Conservation (phyloP, 2,329 filamentous ascomycete genomes). For the Cercospora sp. region DNA sequence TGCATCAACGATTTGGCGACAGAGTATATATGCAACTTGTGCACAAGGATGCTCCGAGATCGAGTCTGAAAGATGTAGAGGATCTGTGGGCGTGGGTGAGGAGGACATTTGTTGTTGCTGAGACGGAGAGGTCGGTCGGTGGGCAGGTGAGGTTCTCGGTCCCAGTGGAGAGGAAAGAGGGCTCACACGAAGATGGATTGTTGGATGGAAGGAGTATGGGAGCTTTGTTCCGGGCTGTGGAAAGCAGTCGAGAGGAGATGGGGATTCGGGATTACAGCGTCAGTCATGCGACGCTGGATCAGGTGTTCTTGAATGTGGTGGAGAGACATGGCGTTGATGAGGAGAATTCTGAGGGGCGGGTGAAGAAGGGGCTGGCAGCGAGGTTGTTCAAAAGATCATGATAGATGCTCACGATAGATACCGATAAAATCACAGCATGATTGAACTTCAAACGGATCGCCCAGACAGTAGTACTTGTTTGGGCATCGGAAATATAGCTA, state of each 20-base stretch:
- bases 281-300: constrained; percentile 78
- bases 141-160: constrained; percentile 77
- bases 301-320: constrained; percentile 83
- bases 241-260: constrained; percentile 65
- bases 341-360: constrained; percentile 14
- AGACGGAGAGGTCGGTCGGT: constrained; percentile 70
- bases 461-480: not conserved
- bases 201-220: constrained; percentile 24
- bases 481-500: not conserved
- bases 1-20: constrained; percentile 72
- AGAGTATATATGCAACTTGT: constrained; percentile 71
- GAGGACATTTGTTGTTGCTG: constrained; percentile 60
- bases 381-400: not conserved
- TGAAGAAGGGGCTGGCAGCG: not conserved
- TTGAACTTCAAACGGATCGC: not conserved
- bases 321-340: constrained; percentile 43
- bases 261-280: constrained; percentile 82
- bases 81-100: constrained; percentile 65
- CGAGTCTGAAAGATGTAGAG: constrained; percentile 64
- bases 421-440: not conserved
- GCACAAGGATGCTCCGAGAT: constrained; percentile 69
- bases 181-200: not conserved
- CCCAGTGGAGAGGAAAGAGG: constrained; percentile 41
- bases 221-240: constrained; percentile 65
- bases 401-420: not conserved